Evolutionary conservation across 192 early-diverging fungal species (phyloP), one percentile per base, ranked within the genome.

Genomic region (Entomortierella chlamydospora): DNA sequence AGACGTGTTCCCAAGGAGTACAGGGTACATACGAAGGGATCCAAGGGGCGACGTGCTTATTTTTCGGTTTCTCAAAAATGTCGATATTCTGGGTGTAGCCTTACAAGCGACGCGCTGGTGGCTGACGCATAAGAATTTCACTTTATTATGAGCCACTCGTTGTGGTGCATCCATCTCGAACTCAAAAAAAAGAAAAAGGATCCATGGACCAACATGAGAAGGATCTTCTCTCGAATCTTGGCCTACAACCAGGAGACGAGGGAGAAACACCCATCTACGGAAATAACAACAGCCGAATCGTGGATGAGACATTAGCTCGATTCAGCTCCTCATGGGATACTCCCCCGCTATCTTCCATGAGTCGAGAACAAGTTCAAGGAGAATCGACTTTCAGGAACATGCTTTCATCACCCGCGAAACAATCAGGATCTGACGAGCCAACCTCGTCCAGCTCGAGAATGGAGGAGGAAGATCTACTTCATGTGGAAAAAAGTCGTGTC

Each of bases 401-500:
- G 61, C 25, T 64, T 20, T 51, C 49, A 15, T 30, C 49, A 7
- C 61, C 33, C 22, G 17, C 30, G 3, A 64, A n/a, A 13, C 30
- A n/a, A 13, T 22, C 64, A 53, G 9, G 34, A 2, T 34, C 51
- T 0, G 47, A 45, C 15, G 57, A 60, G 4, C 49, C 25, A 2
- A 20, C 49, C 10, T 53, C 57, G 6, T 51, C 57, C 1, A 26
- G 29, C 0, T 45, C 63, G 33, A 50, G 49, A 22, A 62, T 60
- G 34, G 49, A 68, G 7, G 47, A 56, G n/a, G 61, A 49, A 0
- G 57, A 66, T 34, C 23, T 49, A 6, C 68, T 79, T 12, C 51
- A 60, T 25, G 68, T 79, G 0, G 76, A 79, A 42, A 79, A 70
- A 63, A 79, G 76, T 42, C 57, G 49, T 8, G 37, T 79, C 31